These are phyloP conservation scores for Acanthamoeba sp. DNA, from an alignment of 208 protist species.

Conservation along the genomic window DNA sequence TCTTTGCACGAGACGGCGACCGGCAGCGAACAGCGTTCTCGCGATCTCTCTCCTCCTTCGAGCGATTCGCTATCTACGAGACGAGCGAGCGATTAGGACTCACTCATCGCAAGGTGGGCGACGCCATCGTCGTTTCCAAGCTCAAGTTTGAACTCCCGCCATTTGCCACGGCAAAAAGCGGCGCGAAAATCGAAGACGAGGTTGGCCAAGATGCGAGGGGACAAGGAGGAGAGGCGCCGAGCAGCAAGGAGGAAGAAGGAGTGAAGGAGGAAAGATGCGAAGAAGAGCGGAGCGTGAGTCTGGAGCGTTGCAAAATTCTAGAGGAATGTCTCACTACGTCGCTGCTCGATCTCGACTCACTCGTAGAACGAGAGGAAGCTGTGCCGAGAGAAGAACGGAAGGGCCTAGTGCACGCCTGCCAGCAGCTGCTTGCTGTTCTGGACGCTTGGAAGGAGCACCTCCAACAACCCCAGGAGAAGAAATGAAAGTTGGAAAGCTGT, in stretches of 20 bases:
- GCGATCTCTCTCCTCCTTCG: background rate
- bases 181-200: background rate
- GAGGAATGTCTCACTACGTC: background rate
- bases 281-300: background rate
- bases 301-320: slow-evolving; percentile 25
- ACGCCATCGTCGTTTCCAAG: slow-evolving; percentile 1
- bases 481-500: too few relatives aligned
- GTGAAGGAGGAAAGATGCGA: background rate
- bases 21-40: background rate
- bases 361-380: background rate
- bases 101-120: slow-evolving; percentile 1
- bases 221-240: background rate
- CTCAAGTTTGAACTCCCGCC: slow-evolving; percentile 35
- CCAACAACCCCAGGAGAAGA: background rate
- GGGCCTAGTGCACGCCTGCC: background rate
- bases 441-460: background rate
- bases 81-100: slow-evolving; percentile 6
- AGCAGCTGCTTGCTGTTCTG: background rate
- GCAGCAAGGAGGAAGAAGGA: background rate
- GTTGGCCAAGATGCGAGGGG: background rate
- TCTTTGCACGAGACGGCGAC: background rate
- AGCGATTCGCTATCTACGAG: slow-evolving; percentile 23
- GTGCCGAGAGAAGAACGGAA: background rate
- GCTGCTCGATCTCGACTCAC: slow-evolving; percentile 13
- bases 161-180: background rate